These are phyloP conservation scores for Pichia sp. DNA, from an alignment of 1,139 yeast species.

Conservation along the genomic window DNA sequence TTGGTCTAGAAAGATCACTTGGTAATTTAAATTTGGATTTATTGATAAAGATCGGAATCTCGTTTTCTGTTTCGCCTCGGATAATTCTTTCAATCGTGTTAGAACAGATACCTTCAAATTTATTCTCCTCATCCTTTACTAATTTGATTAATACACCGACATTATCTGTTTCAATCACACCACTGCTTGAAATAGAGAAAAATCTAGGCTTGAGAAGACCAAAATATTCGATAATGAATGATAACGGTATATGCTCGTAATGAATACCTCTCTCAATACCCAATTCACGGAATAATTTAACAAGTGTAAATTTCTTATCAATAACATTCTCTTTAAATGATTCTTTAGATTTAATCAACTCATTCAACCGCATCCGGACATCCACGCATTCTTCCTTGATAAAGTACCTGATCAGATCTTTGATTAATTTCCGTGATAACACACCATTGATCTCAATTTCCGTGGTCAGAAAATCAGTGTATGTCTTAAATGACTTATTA, in stretches of 20 bases:
- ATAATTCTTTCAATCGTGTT: constrained; percentile 74
- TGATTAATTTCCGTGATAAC: constrained; percentile 80
- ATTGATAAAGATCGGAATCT: constrained; percentile 82
- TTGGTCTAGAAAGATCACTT: constrained; percentile 69
- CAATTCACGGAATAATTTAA: constrained; percentile 63
- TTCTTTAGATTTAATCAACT: constrained; percentile 62
- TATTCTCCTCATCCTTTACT: constrained; percentile 50
- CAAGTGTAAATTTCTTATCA: constrained; percentile 58
- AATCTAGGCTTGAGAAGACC: constrained; percentile 88
- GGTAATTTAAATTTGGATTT: constrained; percentile 94
- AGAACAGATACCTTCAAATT: constrained; percentile 79
- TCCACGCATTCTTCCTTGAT: constrained; percentile 46
- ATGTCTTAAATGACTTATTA: constrained; percentile 35
- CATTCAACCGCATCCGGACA: constrained; percentile 46
- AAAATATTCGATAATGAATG: constrained; percentile 75
- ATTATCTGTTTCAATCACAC: not conserved
- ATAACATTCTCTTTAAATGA: constrained; percentile 63
- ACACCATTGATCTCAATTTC: constrained; percentile 89
- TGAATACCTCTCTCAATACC: constrained; percentile 44
- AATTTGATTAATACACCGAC: constrained; percentile 70
- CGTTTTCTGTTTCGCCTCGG: constrained; percentile 48
- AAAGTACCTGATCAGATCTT: constrained; percentile 73
- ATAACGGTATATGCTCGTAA: constrained; percentile 80
- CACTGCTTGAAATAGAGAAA: constrained; percentile 71
- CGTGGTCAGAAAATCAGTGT: constrained; percentile 77